Conservation (phyloP, 331 rosid genomes). For the Pyrus hybrid region DNA sequence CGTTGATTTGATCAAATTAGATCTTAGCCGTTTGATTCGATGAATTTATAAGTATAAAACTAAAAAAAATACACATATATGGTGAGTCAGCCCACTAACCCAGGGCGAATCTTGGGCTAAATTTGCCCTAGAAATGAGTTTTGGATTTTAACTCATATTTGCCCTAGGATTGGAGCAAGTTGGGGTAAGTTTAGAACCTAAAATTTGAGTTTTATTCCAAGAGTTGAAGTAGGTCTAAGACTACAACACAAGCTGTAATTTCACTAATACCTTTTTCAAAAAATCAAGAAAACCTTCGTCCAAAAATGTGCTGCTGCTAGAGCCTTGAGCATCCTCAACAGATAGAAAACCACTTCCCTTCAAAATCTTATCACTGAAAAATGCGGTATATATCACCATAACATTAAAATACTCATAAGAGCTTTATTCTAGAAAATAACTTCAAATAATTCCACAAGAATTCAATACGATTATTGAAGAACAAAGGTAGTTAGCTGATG, state of each 20-base stretch:
- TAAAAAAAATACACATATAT: too few species aligned
- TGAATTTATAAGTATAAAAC: too few species aligned
- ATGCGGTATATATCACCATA: neutral
- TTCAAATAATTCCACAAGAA: neutral
- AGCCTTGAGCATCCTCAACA: conserved; percentile 66
- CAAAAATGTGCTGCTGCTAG: conserved; percentile 39
- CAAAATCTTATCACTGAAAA: conserved; percentile 43
- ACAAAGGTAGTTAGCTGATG: neutral
- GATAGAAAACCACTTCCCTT: conserved; percentile 66
- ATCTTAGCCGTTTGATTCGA: too few species aligned
- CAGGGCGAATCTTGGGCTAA: too few species aligned
- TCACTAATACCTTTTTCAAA: conserved; percentile 59
- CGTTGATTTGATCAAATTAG: too few species aligned
- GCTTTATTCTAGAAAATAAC: neutral
- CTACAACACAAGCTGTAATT: neutral
- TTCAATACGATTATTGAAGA: neutral
- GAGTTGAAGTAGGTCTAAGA: neutral
- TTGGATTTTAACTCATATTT: too few species aligned
- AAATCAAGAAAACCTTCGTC: conserved; percentile 76
- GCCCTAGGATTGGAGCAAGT: too few species aligned
- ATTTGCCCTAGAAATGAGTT: too few species aligned
- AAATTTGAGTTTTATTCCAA: too few species aligned
- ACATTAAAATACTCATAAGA: neutral
- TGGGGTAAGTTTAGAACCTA: too few species aligned
- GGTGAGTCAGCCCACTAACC: too few species aligned